Evolutionary conservation across 768 basidiomycete genomes (phyloP), one percentile per base, ranked within the genome.

Genomic region (Omphalotus guepiniiformis): DNA sequence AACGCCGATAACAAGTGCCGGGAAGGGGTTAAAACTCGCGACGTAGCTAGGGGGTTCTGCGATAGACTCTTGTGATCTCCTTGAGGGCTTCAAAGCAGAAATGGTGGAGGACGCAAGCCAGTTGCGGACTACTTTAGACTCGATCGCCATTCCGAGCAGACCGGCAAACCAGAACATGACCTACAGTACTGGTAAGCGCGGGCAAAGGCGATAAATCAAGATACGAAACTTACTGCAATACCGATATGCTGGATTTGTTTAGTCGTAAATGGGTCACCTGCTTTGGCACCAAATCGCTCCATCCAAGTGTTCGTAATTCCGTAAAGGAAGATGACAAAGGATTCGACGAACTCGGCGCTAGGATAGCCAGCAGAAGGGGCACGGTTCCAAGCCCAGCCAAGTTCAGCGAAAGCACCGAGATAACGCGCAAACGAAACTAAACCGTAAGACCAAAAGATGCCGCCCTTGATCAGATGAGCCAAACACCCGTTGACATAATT

Each of bases 131-230:
- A 66, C 69, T 55, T 75, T 83, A 7, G 88, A 88, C 67, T 98
- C 95, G 50, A 98, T 78, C 3, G 83, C 82, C 80, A 96, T 88
- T 21, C 93, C 93, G 2, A 93, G 61, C 6, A 90, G 73, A 9
- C 95, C 94, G 19, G 89, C 92, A 57, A 92, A 94, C 82, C 90
- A 94, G 65, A 93, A 96, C 92, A 93, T 93, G 53, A 84, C 77
- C 82, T 83, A 51, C 3, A 41, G 50, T 38, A 39, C 25, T 43
- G 38, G n/a, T n/a, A 21, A 19, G n/a, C 50, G 40, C 34, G 13
- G 11, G 2, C 42, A 25, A n/a, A 34, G 37, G 39, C 11, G 28
- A 34, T 42, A 30, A 35, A 49, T 9, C 18, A 25, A 18, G 15
- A 42, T 8, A 27, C 19, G 27, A 35, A 9, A 55, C 77, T 54